phyloP scores from a whole-genome alignment of 345 rosid genomes.

The Geranium rotundifolium region DNA sequence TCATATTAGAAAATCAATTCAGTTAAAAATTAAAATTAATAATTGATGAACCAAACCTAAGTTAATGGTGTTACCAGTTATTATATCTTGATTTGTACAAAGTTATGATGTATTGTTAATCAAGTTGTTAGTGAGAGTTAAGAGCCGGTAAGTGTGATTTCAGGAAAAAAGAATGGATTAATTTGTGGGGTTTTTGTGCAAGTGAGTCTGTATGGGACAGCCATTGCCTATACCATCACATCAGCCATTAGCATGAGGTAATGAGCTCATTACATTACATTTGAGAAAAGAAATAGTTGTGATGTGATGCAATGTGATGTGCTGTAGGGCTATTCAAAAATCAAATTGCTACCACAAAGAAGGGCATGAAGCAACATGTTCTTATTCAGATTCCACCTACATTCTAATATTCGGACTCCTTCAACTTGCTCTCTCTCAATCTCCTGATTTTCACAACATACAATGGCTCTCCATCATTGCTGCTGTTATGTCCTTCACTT shows the following conservation, averaged over 20 bases:
- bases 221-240: conserved; percentile 37
- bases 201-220: conserved; percentile 30
- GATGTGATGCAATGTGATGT: too few species aligned
- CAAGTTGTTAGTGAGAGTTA: too few species aligned
- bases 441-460: conserved; percentile 37
- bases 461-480: conserved; percentile 36
- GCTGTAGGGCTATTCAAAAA: conserved; percentile 36
- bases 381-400: conserved; percentile 12
- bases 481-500: conserved; percentile 35
- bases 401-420: conserved; percentile 34
- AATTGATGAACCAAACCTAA: too few species aligned
- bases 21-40: too few species aligned
- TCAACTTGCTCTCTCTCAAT: conserved; percentile 30
- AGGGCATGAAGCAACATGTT: conserved; percentile 33
- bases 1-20: too few species aligned
- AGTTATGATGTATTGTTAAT: too few species aligned
- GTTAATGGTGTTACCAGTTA: too few species aligned
- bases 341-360: conserved; percentile 43
- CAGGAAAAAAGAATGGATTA: conserved; percentile 28
- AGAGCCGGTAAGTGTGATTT: neutral
- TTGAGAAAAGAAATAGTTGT: too few species aligned
- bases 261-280: neutral
- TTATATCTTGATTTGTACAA: too few species aligned
- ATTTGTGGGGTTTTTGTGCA: conserved; percentile 26
- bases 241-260: conserved; percentile 44